Percentiles rank a stretch among this genome's conserved stretches.
These are phyloP conservation scores for Lojkania enalia DNA, from an alignment of 2,329 filamentous ascomycete genomes.

Conservation along the genomic window DNA sequence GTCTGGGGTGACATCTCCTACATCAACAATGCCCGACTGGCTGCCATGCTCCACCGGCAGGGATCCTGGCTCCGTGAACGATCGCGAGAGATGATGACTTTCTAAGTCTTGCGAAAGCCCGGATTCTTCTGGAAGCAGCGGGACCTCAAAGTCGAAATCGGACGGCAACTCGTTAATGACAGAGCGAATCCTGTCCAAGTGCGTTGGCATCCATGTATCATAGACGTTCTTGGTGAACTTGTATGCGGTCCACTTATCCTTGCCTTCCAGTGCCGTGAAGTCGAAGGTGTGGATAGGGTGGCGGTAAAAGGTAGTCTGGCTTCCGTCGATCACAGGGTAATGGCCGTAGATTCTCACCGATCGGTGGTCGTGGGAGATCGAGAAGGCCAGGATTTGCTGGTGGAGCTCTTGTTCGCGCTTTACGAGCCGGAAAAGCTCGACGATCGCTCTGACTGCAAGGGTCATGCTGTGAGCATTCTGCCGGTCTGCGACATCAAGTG, in stretches of 20 bases:
- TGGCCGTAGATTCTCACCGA: slow-evolving; percentile 18
- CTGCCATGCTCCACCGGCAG: slow-evolving; percentile 1
- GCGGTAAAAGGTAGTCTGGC: slow-evolving; percentile 16
- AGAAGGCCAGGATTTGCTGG: slow-evolving; percentile 17
- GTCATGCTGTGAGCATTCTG: slow-evolving; percentile 14
- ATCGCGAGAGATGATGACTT: neutral
- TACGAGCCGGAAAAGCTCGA: slow-evolving; percentile 16
- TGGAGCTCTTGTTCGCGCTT: slow-evolving; percentile 18
- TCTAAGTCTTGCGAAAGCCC: too few species aligned
- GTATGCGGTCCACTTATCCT: slow-evolving; percentile 6
- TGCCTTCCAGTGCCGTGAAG: neutral
- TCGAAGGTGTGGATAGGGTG: slow-evolving; percentile 14
- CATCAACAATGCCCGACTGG: slow-evolving; percentile 2
- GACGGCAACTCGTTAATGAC: slow-evolving; percentile 11
- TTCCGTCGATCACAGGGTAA: slow-evolving; percentile 17
- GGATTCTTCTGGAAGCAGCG: slow-evolving; percentile 1
- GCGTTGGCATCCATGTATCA: slow-evolving; percentile 8
- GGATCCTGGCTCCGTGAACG: slow-evolving; percentile 4
- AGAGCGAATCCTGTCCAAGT: slow-evolving; percentile 8
- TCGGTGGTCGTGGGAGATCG: slow-evolving; percentile 18
- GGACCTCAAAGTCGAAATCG: slow-evolving; percentile 7
- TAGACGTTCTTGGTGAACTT: slow-evolving; percentile 10
- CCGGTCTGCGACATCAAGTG: slow-evolving; percentile 17
- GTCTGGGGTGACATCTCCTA: slow-evolving; percentile 5
- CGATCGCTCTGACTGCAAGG: slow-evolving; percentile 9